Evolutionary conservation across 73 alveolate species (phyloP).

Genomic region (Paramecium sexaurelia): DNA sequence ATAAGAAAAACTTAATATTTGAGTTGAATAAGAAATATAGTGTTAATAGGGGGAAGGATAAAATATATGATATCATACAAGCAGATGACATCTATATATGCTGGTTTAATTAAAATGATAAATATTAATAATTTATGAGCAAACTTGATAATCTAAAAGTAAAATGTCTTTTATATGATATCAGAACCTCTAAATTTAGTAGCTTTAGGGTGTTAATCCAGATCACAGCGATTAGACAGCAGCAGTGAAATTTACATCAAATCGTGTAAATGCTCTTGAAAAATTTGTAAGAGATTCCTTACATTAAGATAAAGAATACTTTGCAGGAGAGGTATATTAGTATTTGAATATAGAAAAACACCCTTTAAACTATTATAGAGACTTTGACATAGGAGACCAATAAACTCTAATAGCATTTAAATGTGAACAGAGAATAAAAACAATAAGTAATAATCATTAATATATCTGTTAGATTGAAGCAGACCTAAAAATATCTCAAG

Average conservation of each 20-base stretch:
- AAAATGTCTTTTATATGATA: neutral
- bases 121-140: constrained; percentile 7
- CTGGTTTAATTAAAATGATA: neutral
- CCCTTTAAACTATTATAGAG: neutral
- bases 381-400: neutral
- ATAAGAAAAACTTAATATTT: neutral
- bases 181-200: neutral
- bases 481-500: constrained; percentile 15
- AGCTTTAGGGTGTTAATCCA: neutral
- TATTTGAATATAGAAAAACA: neutral
- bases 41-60: neutral
- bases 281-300: neutral
- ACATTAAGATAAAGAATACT: neutral
- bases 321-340: neutral
- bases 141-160: constrained; percentile 33
- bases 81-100: neutral
- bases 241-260: neutral
- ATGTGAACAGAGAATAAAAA: constrained; percentile 3
- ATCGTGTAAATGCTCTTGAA: neutral
- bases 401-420: neutral
- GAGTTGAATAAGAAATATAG: no score
- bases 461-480: constrained; percentile 40
- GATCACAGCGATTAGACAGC: neutral
- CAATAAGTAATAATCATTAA: neutral
- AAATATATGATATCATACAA: neutral